Percentiles rank a stretch among this genome's conserved stretches.
These are phyloP conservation scores for Tetracladium marchalianum DNA, from an alignment of 495 filamentous ascomycete species.

Conservation along the genomic window DNA sequence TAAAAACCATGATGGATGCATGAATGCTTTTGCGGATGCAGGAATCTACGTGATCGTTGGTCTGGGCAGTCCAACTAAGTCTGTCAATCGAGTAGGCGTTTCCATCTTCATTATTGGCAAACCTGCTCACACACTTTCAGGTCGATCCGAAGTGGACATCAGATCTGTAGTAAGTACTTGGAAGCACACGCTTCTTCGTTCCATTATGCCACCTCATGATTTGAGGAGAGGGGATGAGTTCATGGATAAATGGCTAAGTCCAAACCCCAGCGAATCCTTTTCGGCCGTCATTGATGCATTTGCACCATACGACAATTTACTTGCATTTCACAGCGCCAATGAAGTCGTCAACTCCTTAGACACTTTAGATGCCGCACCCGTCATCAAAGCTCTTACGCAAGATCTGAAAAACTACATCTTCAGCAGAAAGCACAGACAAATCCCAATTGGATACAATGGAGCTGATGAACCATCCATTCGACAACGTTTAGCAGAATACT, in stretches of 20 bases:
- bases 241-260: conserved; percentile 66
- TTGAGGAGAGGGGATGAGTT: too few relatives aligned
- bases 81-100: conserved; percentile 68
- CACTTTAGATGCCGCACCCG: conserved; percentile 81
- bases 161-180: too few relatives aligned
- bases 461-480: conserved; percentile 83
- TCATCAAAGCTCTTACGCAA: conserved; percentile 91
- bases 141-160: conserved; percentile 51
- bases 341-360: conserved; percentile 80
- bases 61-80: conserved; percentile 65
- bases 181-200: too few relatives aligned
- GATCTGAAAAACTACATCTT: conserved; percentile 92
- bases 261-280: conserved; percentile 72
- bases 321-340: conserved; percentile 97
- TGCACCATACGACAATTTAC: conserved; percentile 68
- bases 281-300: conserved; percentile 73
- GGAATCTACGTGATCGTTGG: conserved; percentile 95
- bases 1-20: conserved; percentile 71
- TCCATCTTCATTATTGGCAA: too few relatives aligned
- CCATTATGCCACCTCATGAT: too few relatives aligned
- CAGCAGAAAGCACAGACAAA: conserved; percentile 58
- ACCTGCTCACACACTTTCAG: conserved; percentile 18
- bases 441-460: conserved; percentile 92
- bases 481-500: conserved; percentile 70
- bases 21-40: conserved; percentile 69